phyloP scores from a whole-genome alignment of 352 stramenopile genomes.

The Plasmopara muralis region DNA sequence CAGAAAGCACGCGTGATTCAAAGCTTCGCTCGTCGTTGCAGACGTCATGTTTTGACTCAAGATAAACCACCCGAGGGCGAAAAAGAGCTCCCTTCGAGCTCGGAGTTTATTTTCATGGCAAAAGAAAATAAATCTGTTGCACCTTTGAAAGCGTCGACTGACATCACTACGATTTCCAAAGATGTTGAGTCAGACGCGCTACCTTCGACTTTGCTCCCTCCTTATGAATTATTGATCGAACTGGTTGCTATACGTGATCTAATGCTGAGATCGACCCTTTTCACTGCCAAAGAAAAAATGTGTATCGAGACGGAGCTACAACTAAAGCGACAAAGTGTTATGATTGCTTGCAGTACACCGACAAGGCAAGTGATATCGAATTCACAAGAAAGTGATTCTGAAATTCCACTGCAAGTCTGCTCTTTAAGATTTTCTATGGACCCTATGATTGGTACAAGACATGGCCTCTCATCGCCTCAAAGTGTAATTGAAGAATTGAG shows the following conservation, averaged over 20 bases:
- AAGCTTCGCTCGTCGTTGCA: constrained; percentile 1
- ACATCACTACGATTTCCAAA: background rate
- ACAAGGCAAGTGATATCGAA: constrained; percentile 9
- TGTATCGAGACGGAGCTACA: constrained; percentile 13
- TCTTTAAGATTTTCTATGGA: constrained; percentile 15
- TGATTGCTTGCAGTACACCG: constrained; percentile 8
- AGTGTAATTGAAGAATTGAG: constrained; percentile 25
- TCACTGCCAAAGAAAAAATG: constrained; percentile 2
- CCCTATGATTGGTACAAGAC: constrained; percentile 2
- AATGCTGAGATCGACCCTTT: background rate
- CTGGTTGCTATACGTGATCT: constrained; percentile 19
- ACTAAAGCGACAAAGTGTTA: constrained; percentile 12
- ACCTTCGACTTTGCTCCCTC: constrained; percentile 8
- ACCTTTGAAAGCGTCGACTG: background rate
- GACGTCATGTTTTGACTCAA: background rate
- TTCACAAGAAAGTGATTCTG: constrained; percentile 7
- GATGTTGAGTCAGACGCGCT: background rate
- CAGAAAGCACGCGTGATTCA: constrained; percentile 12
- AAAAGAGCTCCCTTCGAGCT: constrained; percentile 22
- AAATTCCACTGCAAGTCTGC: constrained; percentile 15
- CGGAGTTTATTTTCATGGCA: constrained; percentile 14
- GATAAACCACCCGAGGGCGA: constrained; percentile 5
- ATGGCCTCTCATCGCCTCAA: constrained; percentile 13
- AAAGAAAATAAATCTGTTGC: constrained; percentile 1
- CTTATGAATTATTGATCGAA: constrained; percentile 21